Conservation (phyloP, 2,329 filamentous ascomycete species). For the Annulohypoxylon truncatum region DNA sequence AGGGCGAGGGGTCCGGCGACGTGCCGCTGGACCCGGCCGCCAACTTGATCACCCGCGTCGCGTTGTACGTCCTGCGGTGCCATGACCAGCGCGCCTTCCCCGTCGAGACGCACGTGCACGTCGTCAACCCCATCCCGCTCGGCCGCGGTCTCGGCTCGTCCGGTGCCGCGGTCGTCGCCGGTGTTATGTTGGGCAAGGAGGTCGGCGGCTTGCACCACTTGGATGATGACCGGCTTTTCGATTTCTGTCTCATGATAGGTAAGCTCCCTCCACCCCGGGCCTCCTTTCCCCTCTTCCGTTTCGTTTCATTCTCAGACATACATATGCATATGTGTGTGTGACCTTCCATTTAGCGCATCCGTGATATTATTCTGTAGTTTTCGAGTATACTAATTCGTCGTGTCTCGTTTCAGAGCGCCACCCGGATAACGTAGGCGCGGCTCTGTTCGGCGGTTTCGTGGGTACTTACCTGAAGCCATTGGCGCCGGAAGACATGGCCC, state of each 20-base stretch:
- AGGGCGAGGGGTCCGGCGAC: conserved; percentile 75
- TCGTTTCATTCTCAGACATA: not conserved
- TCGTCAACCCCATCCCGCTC: conserved; percentile 94
- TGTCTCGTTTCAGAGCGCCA: conserved; percentile 72
- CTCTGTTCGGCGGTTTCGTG: conserved; percentile 95
- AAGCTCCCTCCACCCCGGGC: conserved; percentile 19
- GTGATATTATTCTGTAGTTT: not conserved
- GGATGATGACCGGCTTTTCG: conserved; percentile 84
- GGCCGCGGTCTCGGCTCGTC: conserved; percentile 95
- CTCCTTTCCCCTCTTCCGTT: not conserved
- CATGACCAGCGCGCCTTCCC: conserved; percentile 89
- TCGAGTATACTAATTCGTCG: conserved; percentile 26
- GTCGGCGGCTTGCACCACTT: conserved; percentile 81
- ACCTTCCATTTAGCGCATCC: not conserved
- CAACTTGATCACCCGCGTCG: conserved; percentile 94
- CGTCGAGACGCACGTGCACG: conserved; percentile 87
- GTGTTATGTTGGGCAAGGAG: conserved; percentile 92
- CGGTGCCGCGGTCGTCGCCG: conserved; percentile 93
- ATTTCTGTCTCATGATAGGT: conserved; percentile 98
- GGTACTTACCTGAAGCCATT: conserved; percentile 96
- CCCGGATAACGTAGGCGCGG: conserved; percentile 94
- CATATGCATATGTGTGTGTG: not conserved
- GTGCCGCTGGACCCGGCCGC: conserved; percentile 86
- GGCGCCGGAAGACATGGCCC: conserved; percentile 85
- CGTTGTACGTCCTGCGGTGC: conserved; percentile 93